Conservation (phyloP, 208 protist species). For the Acanthamoeba castellanii region DNA sequence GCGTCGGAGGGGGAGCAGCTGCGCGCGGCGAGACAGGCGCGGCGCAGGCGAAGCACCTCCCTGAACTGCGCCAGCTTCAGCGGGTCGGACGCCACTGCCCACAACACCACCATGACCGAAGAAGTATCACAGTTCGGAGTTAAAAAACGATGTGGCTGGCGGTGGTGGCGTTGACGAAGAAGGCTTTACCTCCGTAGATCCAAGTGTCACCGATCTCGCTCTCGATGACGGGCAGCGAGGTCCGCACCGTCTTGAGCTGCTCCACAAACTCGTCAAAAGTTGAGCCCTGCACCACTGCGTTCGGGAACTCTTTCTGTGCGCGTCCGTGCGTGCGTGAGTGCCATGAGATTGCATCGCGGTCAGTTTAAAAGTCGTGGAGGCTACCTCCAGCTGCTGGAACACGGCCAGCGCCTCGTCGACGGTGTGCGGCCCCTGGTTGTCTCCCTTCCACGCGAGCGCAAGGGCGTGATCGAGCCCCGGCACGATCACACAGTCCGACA, state of each 20-base stretch:
- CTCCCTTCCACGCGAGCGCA: conserved; percentile 70
- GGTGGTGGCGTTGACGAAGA: neutral
- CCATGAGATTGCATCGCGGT: no score
- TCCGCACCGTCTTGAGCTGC: conserved; percentile 21
- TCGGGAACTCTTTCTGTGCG: conserved; percentile 50
- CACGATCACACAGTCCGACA: conserved; percentile 70
- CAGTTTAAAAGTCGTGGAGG: neutral
- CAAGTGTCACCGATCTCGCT: conserved; percentile 76
- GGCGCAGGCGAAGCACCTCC: conserved; percentile 36
- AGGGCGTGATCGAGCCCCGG: conserved; percentile 72
- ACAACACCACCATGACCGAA: neutral
- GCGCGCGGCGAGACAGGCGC: neutral
- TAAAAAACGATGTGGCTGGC: no score
- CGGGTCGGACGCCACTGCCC: conserved; percentile 57
- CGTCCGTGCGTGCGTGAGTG: neutral
- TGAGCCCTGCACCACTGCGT: conserved; percentile 40
- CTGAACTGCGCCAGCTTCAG: conserved; percentile 47
- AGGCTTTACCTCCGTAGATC: conserved; percentile 65
- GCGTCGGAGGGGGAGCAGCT: neutral
- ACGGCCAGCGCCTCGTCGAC: conserved; percentile 62
- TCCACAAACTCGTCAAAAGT: conserved; percentile 74
- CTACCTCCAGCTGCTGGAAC: conserved; percentile 46
- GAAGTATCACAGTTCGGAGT: no score
- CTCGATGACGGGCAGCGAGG: conserved; percentile 37
- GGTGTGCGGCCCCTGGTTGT: conserved; percentile 75